Conservation (phyloP, 2,329 filamentous ascomycete genomes). For the Colletotrichum sp. region DNA sequence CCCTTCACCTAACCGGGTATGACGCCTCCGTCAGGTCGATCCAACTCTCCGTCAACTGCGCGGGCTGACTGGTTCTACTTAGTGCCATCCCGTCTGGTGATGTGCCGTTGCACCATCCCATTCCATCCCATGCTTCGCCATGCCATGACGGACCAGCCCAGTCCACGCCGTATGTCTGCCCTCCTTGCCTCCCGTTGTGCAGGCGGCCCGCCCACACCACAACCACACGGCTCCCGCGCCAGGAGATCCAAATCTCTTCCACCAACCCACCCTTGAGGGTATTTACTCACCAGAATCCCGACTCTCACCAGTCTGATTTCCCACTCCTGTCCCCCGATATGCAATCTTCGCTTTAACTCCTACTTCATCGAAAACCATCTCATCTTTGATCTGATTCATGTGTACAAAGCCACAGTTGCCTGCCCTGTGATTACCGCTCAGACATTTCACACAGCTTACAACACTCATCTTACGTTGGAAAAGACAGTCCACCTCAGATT, state of each 20-base stretch:
- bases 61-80: not conserved
- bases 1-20: not conserved
- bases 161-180: not conserved
- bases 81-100: not conserved
- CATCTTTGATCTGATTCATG: not conserved
- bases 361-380: not conserved
- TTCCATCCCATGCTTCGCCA: not conserved
- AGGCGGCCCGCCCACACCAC: conserved; percentile 16
- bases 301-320: not conserved
- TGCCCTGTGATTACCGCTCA: not conserved
- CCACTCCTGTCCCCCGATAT: not conserved
- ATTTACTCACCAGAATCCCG: conserved; percentile 4
- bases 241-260: conserved; percentile 14
- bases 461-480: not conserved
- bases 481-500: not conserved
- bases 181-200: not conserved
- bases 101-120: not conserved
- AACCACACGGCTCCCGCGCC: conserved; percentile 5
- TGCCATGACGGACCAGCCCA: not conserved
- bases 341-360: not conserved
- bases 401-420: not conserved
- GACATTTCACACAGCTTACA: not conserved
- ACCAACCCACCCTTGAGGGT: not conserved
- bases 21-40: not conserved
- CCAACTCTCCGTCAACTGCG: not conserved